Evolutionary conservation across 305 asterid genomes (phyloP), one percentile per base, ranked within the genome.

Genomic region (Rubia peregrina): DNA sequence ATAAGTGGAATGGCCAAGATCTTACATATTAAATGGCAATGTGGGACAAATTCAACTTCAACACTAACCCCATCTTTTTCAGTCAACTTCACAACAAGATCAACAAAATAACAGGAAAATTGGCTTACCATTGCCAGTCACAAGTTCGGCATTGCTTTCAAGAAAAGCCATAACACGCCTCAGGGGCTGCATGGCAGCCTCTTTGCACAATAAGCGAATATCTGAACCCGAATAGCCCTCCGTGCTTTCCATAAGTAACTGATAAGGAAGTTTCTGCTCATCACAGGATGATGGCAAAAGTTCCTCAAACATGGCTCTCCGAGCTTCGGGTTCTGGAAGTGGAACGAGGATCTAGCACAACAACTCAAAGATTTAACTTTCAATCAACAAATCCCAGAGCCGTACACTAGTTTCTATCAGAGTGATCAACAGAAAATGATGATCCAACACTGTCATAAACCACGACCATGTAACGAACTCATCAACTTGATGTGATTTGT

Each of bases 171-270:
- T 90, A 72, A 89, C 56, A 67, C 96, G 87, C 76, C 98, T 78
- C 56, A 93, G 80, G 60, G 97, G 98, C 77, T 90, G 97, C 98
- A 93, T 93, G 14, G 96, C 98, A 56, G 96, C 97, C 78, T 93
- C 98, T 82, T 93, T 93, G 88, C 98, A 90, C 70, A 93, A 66
- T 17, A 93, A 83, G 71, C 97, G 89, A 67, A 93, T 83, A 84
- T 93, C 98, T 36, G 97, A 93, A 75, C 97, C 98, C 43, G 98
- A 93, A 82, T 55, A 93, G 30, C 94, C 96, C 75, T 86, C 94
- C 1, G 88, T 83, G 74, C 63, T 86, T 21, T 88, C 91, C 55
- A 90, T 92, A 70, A 93, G 81, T 74, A 93, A 59, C 75, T 86
- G 87, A 78, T 93, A 89, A 57, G 97, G 92, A 75, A 93, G 95